Evolutionary conservation across 129 eudicot genomes (phyloP), one percentile per base, ranked within the genome.

Genomic region (Heracleum sosnowskyi): DNA sequence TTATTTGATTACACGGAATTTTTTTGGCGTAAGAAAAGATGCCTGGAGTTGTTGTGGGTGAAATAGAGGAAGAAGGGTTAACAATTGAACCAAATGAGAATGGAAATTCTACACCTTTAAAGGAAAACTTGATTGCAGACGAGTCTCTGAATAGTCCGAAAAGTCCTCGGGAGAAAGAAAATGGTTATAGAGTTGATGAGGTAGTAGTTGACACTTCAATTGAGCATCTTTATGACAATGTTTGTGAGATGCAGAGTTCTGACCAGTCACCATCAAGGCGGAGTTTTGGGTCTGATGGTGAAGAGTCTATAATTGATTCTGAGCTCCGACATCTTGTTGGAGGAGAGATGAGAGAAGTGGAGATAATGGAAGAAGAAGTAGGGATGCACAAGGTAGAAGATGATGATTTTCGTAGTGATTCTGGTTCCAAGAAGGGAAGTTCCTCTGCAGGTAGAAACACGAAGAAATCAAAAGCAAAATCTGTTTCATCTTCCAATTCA

Each of bases 201-300:
- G 88, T 76, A 73, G 88, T 76, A 73, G 77, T 82, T n/a, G 97
- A 94, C 76, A 85, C 97, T 37, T 94, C 98, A 3, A 94, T 94
- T 68, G 96, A 94, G 77, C 96, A 91, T 42, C 93, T 94, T 39
- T 94, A 94, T 69, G 92, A 94, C 79, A 94, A 94, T 79, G 97
- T 94, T 36, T 94, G 96, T 62, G 98, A 94, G 81, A 91, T 94
- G 97, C 96, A 91, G 91, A 94, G 98, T 83, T 94, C 98, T 35
- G 98, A 94, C 77, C 97, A 88, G 20, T 94, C 98, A 8, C 93
- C 90, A 24, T 91, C 98, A 2, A 91, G 97, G 85, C 89, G 76
- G 71, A 94, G 97, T 79, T 91, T 88, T 75, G 89, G 92, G 40
- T 91, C 98, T 12, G 97, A 94, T 33, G 98, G 97, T 39, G 97